Evolutionary conservation across 2,329 filamentous ascomycete genomes (phyloP).

Genomic region (Lasiodiplodia hormozganensis): DNA sequence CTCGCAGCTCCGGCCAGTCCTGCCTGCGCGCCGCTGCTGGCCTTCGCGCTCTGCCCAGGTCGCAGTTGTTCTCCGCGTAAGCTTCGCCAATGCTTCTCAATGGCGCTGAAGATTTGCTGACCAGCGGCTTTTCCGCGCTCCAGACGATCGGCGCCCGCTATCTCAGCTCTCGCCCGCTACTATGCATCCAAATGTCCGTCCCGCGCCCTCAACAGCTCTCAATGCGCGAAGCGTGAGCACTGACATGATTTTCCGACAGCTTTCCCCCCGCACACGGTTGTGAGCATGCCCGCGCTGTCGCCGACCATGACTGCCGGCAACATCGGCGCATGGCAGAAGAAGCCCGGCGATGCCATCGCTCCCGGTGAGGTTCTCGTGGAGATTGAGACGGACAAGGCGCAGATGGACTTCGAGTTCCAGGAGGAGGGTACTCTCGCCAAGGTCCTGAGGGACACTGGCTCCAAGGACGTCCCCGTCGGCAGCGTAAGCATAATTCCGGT

Average conservation of each 20-base stretch:
- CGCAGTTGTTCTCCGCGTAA: slow-evolving; percentile 36
- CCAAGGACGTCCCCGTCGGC: slow-evolving; percentile 93
- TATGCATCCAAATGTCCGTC: slow-evolving; percentile 72
- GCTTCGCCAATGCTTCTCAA: not conserved
- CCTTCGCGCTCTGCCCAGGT: slow-evolving; percentile 53
- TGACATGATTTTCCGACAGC: slow-evolving; percentile 61
- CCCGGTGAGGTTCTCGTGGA: slow-evolving; percentile 96
- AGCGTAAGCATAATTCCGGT: slow-evolving; percentile 66
- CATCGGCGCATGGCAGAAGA: slow-evolving; percentile 98
- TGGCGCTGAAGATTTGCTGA: slow-evolving; percentile 29
- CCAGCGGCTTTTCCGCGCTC: slow-evolving; percentile 37
- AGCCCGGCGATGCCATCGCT: slow-evolving; percentile 82
- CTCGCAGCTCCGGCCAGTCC: slow-evolving; percentile 54
- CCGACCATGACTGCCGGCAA: slow-evolving; percentile 97
- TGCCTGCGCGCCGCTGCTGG: slow-evolving; percentile 48
- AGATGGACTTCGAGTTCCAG: slow-evolving; percentile 99
- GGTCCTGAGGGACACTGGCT: slow-evolving; percentile 88
- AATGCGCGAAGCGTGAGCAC: slow-evolving; percentile 23
- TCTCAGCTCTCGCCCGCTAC: slow-evolving; percentile 68
- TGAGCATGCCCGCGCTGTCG: slow-evolving; percentile 97
- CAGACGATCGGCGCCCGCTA: slow-evolving; percentile 56
- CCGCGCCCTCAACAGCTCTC: slow-evolving; percentile 12
- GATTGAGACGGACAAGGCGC: slow-evolving; percentile 99
- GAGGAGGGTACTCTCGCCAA: slow-evolving; percentile 96
- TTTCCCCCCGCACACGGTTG: slow-evolving; percentile 90